These are phyloP conservation scores for Fagus crenata DNA, from an alignment of 306 rosid species.

Conservation along the genomic window DNA sequence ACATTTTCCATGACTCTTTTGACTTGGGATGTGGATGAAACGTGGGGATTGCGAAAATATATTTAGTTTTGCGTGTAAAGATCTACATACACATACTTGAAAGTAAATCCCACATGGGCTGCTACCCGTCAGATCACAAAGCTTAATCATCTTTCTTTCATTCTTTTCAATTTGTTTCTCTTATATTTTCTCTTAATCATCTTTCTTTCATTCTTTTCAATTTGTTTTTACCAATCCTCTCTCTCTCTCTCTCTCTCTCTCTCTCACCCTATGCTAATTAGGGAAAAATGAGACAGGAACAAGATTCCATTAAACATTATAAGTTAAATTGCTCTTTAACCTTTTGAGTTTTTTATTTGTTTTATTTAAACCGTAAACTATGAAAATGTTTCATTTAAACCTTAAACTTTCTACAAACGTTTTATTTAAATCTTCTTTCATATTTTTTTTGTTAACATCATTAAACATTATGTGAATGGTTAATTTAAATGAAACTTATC, in stretches of 20 bases:
- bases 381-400: too few relatives aligned
- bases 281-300: too few relatives aligned
- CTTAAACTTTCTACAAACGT: too few relatives aligned
- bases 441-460: too few relatives aligned
- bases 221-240: constrained; percentile 23
- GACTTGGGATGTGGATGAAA: constrained; percentile 58
- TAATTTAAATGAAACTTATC: too few relatives aligned
- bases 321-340: too few relatives aligned
- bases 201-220: constrained; percentile 13
- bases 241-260: constrained; percentile 19
- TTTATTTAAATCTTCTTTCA: too few relatives aligned
- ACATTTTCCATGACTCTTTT: constrained; percentile 32
- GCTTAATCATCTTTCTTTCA: constrained; percentile 8
- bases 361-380: too few relatives aligned
- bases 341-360: too few relatives aligned
- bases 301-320: too few relatives aligned
- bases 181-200: constrained; percentile 10
- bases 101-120: constrained; percentile 53
- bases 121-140: constrained; percentile 33
- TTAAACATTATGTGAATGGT: too few relatives aligned
- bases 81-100: constrained; percentile 17
- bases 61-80: constrained; percentile 39
- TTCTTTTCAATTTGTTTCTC: constrained; percentile 19
- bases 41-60: constrained; percentile 55
- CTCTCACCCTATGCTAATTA: too few relatives aligned